A percentile compares a stretch with the other conserved stretches of the same genome.
Conservation (phyloP, 2,329 filamentous ascomycete genomes). For the Fusarium heterosporum region DNA sequence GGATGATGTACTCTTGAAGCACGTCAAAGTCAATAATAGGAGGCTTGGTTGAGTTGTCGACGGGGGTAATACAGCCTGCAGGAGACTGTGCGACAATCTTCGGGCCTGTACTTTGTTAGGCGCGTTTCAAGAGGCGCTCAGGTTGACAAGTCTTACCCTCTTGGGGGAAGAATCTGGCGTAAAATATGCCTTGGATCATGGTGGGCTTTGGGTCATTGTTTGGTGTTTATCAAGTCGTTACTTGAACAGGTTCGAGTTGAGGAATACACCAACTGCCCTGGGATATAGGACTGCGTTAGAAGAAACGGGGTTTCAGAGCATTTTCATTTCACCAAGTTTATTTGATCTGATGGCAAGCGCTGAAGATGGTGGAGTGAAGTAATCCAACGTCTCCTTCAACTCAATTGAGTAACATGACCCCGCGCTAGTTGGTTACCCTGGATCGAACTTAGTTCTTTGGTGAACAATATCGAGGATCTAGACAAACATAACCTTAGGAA, state of each 20-base stretch:
- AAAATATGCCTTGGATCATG: constrained; percentile 79
- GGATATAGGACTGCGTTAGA: neutral
- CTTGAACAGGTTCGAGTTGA: neutral
- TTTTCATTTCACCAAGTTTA: neutral
- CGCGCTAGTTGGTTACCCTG: constrained; percentile 24
- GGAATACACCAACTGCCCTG: neutral
- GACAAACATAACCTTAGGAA: neutral
- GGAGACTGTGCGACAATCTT: constrained; percentile 73
- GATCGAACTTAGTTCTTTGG: neutral
- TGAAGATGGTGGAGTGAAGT: constrained; percentile 7
- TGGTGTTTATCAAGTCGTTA: constrained; percentile 22
- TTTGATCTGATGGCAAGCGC: neutral
- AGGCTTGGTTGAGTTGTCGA: constrained; percentile 52
- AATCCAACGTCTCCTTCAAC: neutral
- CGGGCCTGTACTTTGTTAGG: constrained; percentile 58
- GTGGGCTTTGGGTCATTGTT: constrained; percentile 24
- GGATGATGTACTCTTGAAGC: constrained; percentile 92
- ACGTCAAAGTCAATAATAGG: constrained; percentile 87
- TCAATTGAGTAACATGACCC: neutral
- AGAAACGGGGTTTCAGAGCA: neutral
- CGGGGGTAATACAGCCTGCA: constrained; percentile 69
- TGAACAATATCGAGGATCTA: too few relatives aligned
- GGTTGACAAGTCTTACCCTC: constrained; percentile 60
- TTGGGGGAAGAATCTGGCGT: constrained; percentile 74
- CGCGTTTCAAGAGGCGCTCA: neutral